Percentiles rank a stretch among this genome's conserved stretches.
Evolutionary conservation across 83 land plant genomes (phyloP).

Genomic region (Picea abies): DNA sequence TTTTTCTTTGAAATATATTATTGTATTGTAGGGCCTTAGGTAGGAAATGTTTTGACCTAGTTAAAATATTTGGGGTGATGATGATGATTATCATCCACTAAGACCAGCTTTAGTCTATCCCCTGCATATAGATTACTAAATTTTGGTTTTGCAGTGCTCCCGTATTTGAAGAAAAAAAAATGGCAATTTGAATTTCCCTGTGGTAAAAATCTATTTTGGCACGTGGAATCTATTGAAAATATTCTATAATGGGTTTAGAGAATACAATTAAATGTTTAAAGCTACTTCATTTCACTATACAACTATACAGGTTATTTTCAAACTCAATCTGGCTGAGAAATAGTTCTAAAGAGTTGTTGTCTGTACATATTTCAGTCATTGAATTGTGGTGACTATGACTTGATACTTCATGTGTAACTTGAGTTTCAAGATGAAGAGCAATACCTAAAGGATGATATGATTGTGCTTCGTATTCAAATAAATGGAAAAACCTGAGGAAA

Average conservation of each 20-base stretch:
- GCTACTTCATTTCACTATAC: neutral
- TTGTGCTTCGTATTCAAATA: constrained; percentile 81
- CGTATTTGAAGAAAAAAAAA: neutral
- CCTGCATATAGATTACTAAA: neutral
- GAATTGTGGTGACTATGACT: neutral
- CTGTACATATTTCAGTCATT: neutral
- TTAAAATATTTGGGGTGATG: too few relatives aligned
- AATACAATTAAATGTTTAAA: neutral
- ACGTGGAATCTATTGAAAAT: neutral
- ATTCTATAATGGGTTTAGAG: neutral
- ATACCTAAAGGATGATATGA: constrained; percentile 65
- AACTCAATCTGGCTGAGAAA: neutral
- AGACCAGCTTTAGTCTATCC: neutral
- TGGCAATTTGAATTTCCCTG: neutral
- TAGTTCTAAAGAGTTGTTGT: neutral
- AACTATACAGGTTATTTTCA: neutral
- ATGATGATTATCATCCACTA: too few relatives aligned
- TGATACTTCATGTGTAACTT: neutral
- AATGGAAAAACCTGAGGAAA: constrained; percentile 95
- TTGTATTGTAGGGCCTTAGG: too few relatives aligned
- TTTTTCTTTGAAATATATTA: too few relatives aligned
- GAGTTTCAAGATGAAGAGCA: constrained; percentile 56
- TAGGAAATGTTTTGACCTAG: too few relatives aligned
- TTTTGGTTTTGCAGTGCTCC: neutral
- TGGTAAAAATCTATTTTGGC: neutral